These are phyloP conservation scores for Lizonia empirigonia DNA, from an alignment of 2,329 filamentous ascomycete genomes.

Conservation along the genomic window DNA sequence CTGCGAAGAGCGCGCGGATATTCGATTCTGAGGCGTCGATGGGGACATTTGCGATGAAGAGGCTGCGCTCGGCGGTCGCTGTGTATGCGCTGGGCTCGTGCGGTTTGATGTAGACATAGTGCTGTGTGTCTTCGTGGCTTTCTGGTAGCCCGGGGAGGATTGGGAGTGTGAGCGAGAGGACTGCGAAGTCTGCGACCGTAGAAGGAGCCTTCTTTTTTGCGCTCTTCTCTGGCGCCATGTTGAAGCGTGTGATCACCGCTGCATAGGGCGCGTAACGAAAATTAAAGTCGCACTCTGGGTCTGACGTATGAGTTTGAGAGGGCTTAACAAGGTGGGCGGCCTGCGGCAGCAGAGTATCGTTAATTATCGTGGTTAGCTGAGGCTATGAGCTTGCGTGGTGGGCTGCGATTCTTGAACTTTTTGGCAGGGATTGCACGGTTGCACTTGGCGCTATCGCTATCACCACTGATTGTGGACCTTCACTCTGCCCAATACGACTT, in stretches of 20 bases:
- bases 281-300: no score
- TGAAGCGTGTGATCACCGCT: background rate
- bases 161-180: slow-evolving; percentile 69
- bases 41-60: slow-evolving; percentile 92
- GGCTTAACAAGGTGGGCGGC: background rate
- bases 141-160: slow-evolving; percentile 52
- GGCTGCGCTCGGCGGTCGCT: slow-evolving; percentile 73
- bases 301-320: background rate
- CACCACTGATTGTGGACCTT: background rate
- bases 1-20: slow-evolving; percentile 75
- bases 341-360: background rate
- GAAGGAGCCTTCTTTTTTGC: slow-evolving; percentile 30
- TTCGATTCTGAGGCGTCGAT: slow-evolving; percentile 79
- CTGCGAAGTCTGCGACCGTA: slow-evolving; percentile 65
- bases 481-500: no score
- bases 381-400: slow-evolving; percentile 13
- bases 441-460: background rate
- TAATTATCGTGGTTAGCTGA: background rate
- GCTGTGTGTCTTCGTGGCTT: slow-evolving; percentile 60
- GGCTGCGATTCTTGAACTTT: slow-evolving; percentile 37
- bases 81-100: slow-evolving; percentile 72
- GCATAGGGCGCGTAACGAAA: background rate
- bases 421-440: slow-evolving; percentile 41
- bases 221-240: slow-evolving; percentile 28
- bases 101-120: slow-evolving; percentile 85